Evolutionary conservation across 345 rosid genomes (phyloP), one percentile per base, ranked within the genome.

Genomic region (Sonneratia alba): DNA sequence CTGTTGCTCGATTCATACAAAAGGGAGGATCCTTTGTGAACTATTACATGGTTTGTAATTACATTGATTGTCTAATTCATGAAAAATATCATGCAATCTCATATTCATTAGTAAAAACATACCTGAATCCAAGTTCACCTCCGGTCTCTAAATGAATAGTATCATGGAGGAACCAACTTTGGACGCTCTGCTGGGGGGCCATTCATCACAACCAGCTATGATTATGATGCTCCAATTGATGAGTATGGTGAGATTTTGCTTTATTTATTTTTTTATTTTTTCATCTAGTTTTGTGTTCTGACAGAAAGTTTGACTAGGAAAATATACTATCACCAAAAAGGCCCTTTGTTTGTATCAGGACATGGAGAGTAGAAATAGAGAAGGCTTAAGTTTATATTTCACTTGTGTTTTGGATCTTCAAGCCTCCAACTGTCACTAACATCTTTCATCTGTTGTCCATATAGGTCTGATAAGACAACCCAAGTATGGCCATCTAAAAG

Each of bases 121-220:
- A 24, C 6, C 16, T 10, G 13, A 21, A 37, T 71, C 16, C 57
- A 68, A 42, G 66, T 43, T 43, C 11, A 13, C n/a, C 6, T 19
- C 22, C 51, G 18, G 19, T n/a, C 57, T 9, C 1, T 47, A 38
- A 34, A 71, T 57, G 71, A 85, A 81, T 86, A 96, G 99, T 96
- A 88, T 74, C 97, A 96, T 75, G 99, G 99, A 79, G 99, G 99
- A 70, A 96, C 99, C 71, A 96, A 92, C 82, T 96, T 96, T 62
- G 98, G 98, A 67, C 94, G 98, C 77, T 86, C 93, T 73, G 98
- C 99, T 55, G 99, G 98, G 72, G 99, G 99, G 74, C 98, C 98
- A 43, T 96, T 96, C 83, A 83, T 96, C 77, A 89, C 96, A 64
- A 92, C 99, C 49, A 96, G 99, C 84, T 96, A 96, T 49, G 99